Base-by-base conservation (phyloP, 2,329 filamentous ascomycete genomes). In the Sporothrix variecibatus region DNA sequence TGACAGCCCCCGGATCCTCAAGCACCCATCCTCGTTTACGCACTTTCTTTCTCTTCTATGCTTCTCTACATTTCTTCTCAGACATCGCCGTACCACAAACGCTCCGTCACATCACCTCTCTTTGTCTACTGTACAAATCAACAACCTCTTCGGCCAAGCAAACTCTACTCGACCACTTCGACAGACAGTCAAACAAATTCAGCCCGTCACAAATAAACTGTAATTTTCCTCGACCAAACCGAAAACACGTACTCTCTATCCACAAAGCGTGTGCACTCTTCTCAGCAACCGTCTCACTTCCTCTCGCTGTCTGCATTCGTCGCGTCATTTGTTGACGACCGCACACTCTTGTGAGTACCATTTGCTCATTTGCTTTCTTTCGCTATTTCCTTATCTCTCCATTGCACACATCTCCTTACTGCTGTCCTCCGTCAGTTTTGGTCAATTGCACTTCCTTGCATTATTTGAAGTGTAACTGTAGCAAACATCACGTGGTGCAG, bases 231-330 rank as follows among this genome's bases (percentile, higher is more conserved):
- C 40, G 65, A 46, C 8, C 65, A 17, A 12, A 46, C 65, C 65
- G 1, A 26, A 15, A 20, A 43, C 15, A 46, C 60, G 60, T 2
- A 23, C 38, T 8, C 40, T 9, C 62, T n/a, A 9, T 46, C 62
- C 9, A 67, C 62, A 23, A 67, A 17, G 38, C n/a, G 62, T 67
- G 28, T 67, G 62, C 62, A n/a, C 23, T 26, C 38, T 67, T 46
- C 62, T 67, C 62, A 67, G 62, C 62, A 43, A 46, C 23, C n/a
- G 62, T 46, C 65, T 68, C 65, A 68, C 26, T 51, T 49, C 60
- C 20, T 51, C 8, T 46, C 15, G 6, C 64, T 20, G 62, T 46
- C 38, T 67, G 62, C 62, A 28, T 67, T 51, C 28, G 67, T 53
- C 67, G 28, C 67, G 65, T 28, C 46, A 12, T 53, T 69, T 53